Evolutionary conservation across 768 basidiomycete species (phyloP), one percentile per base, ranked within the genome.

Genomic region (Saitozyma sp.): DNA sequence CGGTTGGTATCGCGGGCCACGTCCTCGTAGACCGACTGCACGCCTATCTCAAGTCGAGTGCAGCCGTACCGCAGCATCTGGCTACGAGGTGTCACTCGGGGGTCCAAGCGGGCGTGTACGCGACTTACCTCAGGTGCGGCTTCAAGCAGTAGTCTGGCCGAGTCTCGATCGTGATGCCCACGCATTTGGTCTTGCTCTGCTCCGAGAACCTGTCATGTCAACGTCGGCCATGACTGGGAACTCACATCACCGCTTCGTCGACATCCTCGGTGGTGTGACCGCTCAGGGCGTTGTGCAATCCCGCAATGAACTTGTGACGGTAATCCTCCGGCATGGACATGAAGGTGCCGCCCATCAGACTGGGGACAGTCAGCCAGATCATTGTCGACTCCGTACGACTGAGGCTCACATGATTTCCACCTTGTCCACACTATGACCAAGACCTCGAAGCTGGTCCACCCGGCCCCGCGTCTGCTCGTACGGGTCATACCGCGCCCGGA

Each of bases 311-410:
- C 67, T 90, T 88, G 63, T 86, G 87, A 63, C 96, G 86, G 78
- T 99, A 98, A 50, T 92, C 91, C 78, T 98, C 93, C 43, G 94
- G 90, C 89, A 97, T 95, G 75, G 94, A 97, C 93, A 99, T 97
- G 80, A 99, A 99, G 10, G 96, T 99, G 50, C 96, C 96, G 20
- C 96, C 96, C 96, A 97, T 97, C 64, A 95, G 84, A 67, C 96
- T 97, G 69, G 29, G 29, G 5, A 29, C 29, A 29, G 29, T 29
- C 29, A 29, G 29, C 29, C 29, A 29, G 29, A 29, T 46, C 88
- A 91, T 10, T 2, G 45, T 59, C 19, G 61, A 50, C 49, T 52
- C n/a, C 17, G 10, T 8, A 3, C 56, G 50, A 14, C 42, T 14
- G 10, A 56, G 39, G 59, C 79, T 67, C 45, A 80, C 79, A 80